Conservation (phyloP, 257 asterid species). For the Solanum sejunctum region DNA sequence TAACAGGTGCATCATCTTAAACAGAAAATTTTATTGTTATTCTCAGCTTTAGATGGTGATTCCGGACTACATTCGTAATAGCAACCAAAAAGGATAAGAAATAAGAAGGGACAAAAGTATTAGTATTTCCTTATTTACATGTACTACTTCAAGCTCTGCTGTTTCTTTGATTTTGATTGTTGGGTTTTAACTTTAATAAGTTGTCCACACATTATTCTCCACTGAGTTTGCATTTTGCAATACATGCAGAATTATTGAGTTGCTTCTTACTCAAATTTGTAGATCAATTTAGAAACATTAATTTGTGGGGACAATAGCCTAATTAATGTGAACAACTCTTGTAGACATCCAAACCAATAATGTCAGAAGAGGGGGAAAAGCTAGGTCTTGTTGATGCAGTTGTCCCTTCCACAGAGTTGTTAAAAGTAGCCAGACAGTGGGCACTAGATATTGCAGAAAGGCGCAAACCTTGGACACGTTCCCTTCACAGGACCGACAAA, state of each 20-base stretch:
- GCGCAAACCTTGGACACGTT: conserved; percentile 80
- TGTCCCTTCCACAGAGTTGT: conserved; percentile 56
- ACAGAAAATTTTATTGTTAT: neutral
- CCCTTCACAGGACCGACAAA: conserved; percentile 77
- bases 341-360: conserved; percentile 70
- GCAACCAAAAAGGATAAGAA: neutral
- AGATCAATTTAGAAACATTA: neutral
- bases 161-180: neutral
- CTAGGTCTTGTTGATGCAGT: conserved; percentile 85
- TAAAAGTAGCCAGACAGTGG: conserved; percentile 69
- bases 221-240: neutral
- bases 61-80: neutral
- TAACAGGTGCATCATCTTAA: neutral
- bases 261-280: neutral
- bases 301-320: neutral
- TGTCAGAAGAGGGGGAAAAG: conserved; percentile 80
- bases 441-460: conserved; percentile 68
- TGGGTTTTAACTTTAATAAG: neutral
- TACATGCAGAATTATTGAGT: neutral
- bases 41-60: neutral
- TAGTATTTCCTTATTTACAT: neutral
- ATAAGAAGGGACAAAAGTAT: neutral
- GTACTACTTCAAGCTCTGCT: neutral
- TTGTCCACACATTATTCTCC: neutral
- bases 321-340: neutral